Evolutionary conservation across 805 yeast genomes (phyloP), one percentile per base, ranked within the genome.

Genomic region (Candida stauntonica): DNA sequence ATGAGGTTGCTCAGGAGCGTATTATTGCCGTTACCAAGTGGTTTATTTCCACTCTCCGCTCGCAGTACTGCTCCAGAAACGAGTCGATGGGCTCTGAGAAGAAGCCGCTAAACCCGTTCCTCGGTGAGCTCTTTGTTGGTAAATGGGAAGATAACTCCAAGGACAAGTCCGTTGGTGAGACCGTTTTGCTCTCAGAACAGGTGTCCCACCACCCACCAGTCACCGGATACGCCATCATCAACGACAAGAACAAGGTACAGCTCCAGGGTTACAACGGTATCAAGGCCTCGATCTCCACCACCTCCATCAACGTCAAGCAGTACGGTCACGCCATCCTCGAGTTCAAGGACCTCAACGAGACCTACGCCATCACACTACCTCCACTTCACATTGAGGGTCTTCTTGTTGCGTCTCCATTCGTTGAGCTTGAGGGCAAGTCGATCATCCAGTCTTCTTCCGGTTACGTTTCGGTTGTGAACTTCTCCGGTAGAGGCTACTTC

Each of bases 191-290:
- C 38, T 77, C 89, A 47, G 99, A 93, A 63, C 99, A 93, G 64
- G 97, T 93, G 12, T 80, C 89, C 45, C 99, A 93, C 65, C 99
- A 93, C 62, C 99, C 99, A 14, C 98, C 99, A 18, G 81, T 85
- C 26, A 89, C 98, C n/a, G 97, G 93, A 6, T 93, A 88, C 59
- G 76, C 88, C 30, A 75, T 93, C 39, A 66, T 75, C 55, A 88
- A 88, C 59, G 84, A 79, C 46, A 75, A 77, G 53, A 72, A 81
- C 60, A 72, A 80, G 24, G 81, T 82, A 18, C 63, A 68, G 29
- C 68, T 88, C 46, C 85, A 89, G 61, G 99, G 99, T 38, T 91
- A 86, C 66, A 89, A 86, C 57, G 91, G 91, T 28, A 77, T 91
- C 55, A 84, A 77, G 61, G 89, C 97, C 18, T 77, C 86, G 17